Base-by-base conservation (phyloP, 257 asterid species). In the Dorcoceras hygrometricum region DNA sequence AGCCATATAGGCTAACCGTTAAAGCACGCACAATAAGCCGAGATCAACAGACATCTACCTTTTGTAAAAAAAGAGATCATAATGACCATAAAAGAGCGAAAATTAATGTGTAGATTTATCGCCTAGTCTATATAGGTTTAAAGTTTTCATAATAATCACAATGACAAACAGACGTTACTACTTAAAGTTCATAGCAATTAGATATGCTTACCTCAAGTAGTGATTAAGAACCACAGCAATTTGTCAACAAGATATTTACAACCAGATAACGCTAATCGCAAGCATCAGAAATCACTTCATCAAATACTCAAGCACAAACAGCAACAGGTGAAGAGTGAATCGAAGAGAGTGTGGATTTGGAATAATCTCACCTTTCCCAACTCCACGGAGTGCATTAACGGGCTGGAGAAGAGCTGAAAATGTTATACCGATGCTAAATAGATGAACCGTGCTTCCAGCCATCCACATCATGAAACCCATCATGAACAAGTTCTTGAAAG, bases 381-480 rank as follows among this genome's bases (percentile, higher is more conserved):
- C 95, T 36, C 87, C 90, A 66, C 92, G 96, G 71, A 94, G 99
- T 23, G 99, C 96, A 80, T 90, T 94, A 62, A 94, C 59, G 22
- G 99, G 96, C 81, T 94, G 99, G 85, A 87, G 70, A 57, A 94
- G 97, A 72, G 99, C 96, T 61, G 97, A 94, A 78, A 94, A 82
- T 61, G 99, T 94, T 62, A 94, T 94, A 69, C 97, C 99, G 26
- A 94, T 88, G 83, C 97, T 90, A 72, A 94, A 94, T 18, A 94
- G 83, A 76, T 94, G 99, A 59, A 94, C 99, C 2, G 97, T 90
- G 84, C 93, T 94, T 70, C 96, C 99, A 71, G 97, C 95, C 99
- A 88, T 94, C 97, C 97, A 90, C 97, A 90, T 94, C 97, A 94
- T 88, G 81, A 94, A 94, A 61, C 85, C 99, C 95, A 90, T 85